A percentile compares a stretch with the other conserved stretches of the same genome.
Evolutionary conservation across 176 grass and related monocot genomes (phyloP).

Genomic region (Dendrocalamus sinicus): DNA sequence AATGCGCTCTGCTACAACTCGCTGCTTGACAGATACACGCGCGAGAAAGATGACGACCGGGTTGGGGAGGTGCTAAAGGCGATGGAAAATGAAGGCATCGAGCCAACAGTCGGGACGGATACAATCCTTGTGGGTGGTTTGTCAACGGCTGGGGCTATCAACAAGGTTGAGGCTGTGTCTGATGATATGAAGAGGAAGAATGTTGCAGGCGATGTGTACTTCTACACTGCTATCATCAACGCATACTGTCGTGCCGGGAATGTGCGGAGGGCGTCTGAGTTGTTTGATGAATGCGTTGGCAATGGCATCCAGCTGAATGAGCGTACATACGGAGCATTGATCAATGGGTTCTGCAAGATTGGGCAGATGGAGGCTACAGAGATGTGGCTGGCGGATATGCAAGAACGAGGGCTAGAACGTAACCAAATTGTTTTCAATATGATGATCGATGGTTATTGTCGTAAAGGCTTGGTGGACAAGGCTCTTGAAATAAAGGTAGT

Average conservation of each 20-base stretch:
- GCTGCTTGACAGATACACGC: conserved; percentile 62
- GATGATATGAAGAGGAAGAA: conserved; percentile 57
- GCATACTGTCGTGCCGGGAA: conserved; percentile 67
- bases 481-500: conserved; percentile 61
- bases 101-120: conserved; percentile 52
- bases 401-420: conserved; percentile 52
- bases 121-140: conserved; percentile 61
- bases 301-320: conserved; percentile 65
- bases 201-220: conserved; percentile 56
- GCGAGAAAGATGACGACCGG: conserved; percentile 31
- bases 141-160: conserved; percentile 31
- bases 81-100: conserved; percentile 46
- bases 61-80: conserved; percentile 46
- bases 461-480: conserved; percentile 58
- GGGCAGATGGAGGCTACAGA: conserved; percentile 75
- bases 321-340: conserved; percentile 61
- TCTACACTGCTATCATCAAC: conserved; percentile 68
- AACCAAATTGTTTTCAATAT: conserved; percentile 86
- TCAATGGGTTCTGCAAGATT: conserved; percentile 92
- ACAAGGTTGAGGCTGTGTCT: conserved; percentile 59
- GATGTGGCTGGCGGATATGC: conserved; percentile 75
- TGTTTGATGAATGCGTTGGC: conserved; percentile 75
- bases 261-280: conserved; percentile 64
- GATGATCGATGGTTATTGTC: conserved; percentile 80
- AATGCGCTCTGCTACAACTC: conserved; percentile 76